These are phyloP conservation scores for Phalaenopsis hybrid DNA, from an alignment of 116 monocot genomes.

Conservation along the genomic window DNA sequence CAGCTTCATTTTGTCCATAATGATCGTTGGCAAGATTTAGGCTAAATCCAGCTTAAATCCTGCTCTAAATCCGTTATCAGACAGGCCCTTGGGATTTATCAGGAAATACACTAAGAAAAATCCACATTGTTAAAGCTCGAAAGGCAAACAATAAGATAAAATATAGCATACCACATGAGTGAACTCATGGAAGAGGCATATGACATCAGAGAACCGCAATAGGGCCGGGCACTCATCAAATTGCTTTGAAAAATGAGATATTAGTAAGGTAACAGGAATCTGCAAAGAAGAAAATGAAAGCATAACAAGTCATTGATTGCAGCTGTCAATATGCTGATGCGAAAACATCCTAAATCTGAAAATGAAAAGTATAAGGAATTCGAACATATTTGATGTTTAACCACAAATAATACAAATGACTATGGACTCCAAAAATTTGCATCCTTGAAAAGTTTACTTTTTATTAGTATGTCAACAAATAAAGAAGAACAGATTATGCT, in stretches of 20 bases:
- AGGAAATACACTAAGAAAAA: background rate
- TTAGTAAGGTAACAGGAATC: conserved; percentile 70
- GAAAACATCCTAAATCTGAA: background rate
- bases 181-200: conserved; percentile 85
- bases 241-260: conserved; percentile 67
- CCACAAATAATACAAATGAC: background rate
- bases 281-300: conserved; percentile 15
- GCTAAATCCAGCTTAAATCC: too few relatives aligned
- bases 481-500: too few relatives aligned
- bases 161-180: conserved; percentile 63
- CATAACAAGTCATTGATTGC: background rate
- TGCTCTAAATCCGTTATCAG: too few relatives aligned
- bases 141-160: background rate
- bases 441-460: too few relatives aligned
- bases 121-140: background rate
- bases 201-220: conserved; percentile 75
- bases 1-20: too few relatives aligned
- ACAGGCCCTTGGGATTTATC: too few relatives aligned
- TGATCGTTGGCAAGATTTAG: too few relatives aligned
- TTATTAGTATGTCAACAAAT: too few relatives aligned
- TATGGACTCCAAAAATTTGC: too few relatives aligned
- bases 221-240: conserved; percentile 42
- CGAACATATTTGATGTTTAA: background rate
- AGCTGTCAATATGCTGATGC: background rate
- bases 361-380: background rate